Evolutionary conservation across 306 rosid genomes (phyloP).

Genomic region (Vigna reflexopilosa): DNA sequence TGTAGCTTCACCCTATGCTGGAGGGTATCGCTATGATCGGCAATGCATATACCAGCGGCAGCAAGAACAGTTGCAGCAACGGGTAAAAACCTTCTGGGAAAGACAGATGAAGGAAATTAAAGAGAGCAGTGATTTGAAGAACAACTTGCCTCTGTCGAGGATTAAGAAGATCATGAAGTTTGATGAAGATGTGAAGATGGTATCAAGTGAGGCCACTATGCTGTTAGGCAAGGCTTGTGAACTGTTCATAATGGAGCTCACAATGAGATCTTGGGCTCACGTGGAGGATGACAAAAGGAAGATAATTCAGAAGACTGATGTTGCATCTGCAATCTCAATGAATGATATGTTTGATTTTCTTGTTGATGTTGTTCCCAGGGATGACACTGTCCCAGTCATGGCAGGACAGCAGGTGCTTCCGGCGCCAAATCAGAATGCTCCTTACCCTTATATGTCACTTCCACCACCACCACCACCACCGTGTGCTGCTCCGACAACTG

Average conservation of each 20-base stretch:
- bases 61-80: constrained; percentile 41
- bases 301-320: constrained; percentile 59
- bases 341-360: constrained; percentile 71
- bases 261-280: constrained; percentile 29
- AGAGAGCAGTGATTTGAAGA: constrained; percentile 51
- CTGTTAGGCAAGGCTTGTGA: constrained; percentile 76
- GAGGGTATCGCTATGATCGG: constrained; percentile 48
- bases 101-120: constrained; percentile 19
- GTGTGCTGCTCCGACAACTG: constrained; percentile 49
- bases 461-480: not conserved
- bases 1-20: constrained; percentile 45
- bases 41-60: constrained; percentile 53
- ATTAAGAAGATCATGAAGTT: constrained; percentile 77
- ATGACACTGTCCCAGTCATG: constrained; percentile 31
- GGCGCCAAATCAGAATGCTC: not conserved
- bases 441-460: not conserved
- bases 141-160: constrained; percentile 65
- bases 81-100: constrained; percentile 56
- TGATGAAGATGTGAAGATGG: constrained; percentile 64
- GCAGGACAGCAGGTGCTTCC: constrained; percentile 45
- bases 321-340: constrained; percentile 63
- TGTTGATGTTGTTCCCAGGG: constrained; percentile 51
- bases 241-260: constrained; percentile 70
- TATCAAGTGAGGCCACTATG: constrained; percentile 68
- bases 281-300: constrained; percentile 61